Evolutionary conservation across 768 basidiomycete species (phyloP).

Genomic region (Auricularia sp.): DNA sequence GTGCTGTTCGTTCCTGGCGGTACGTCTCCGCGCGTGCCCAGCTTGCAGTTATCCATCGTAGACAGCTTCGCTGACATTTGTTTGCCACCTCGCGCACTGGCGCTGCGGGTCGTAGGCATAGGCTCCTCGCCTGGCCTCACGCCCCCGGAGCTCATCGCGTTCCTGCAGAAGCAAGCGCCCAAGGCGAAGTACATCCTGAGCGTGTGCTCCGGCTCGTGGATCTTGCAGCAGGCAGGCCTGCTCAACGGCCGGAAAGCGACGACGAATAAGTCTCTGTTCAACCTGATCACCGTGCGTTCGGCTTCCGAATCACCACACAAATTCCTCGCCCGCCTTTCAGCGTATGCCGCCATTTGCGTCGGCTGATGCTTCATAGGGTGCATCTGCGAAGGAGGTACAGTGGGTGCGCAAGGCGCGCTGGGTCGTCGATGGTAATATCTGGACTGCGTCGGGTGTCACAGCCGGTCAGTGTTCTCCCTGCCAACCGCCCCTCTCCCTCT

Average conservation of each 20-base stretch:
- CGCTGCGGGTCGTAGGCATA: not conserved
- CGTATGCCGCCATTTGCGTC: no score
- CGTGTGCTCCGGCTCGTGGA: conserved; percentile 30
- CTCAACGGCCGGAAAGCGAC: conserved; percentile 35
- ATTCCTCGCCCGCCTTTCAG: no score
- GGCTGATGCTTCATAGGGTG: no score
- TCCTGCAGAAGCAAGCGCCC: conserved; percentile 27
- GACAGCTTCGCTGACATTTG: no score
- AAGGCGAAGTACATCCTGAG: conserved; percentile 31
- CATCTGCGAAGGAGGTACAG: conserved; percentile 14
- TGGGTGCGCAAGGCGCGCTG: conserved; percentile 39
- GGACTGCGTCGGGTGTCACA: conserved; percentile 39
- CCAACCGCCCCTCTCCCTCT: no score
- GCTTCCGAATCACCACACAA: no score
- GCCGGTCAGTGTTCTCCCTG: conserved; percentile 21
- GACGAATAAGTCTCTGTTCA: conserved; percentile 33
- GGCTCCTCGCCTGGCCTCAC: not conserved
- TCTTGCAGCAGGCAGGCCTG: conserved; percentile 31
- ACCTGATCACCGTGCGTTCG: conserved; percentile 10
- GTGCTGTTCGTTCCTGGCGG: not conserved
- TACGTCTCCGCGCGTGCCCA: not conserved
- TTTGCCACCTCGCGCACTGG: not conserved
- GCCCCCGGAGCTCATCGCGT: conserved; percentile 16
- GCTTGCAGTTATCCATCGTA: no score
- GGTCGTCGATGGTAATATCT: conserved; percentile 40